phyloP scores from a whole-genome alignment of 176 grass and related monocot genomes.

The Typha latifolia region DNA sequence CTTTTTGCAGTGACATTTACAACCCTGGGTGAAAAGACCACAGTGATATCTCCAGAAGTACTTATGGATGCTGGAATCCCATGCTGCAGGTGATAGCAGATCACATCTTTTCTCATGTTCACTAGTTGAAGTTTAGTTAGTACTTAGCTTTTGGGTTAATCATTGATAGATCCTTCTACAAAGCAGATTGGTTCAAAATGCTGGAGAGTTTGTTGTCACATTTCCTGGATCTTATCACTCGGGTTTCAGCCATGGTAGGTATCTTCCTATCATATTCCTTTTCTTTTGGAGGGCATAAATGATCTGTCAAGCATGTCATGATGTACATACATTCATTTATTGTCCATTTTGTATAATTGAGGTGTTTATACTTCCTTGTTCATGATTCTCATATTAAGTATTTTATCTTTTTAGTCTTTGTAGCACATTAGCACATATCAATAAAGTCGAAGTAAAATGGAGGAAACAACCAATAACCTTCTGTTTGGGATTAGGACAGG shows the following conservation, averaged over 20 bases:
- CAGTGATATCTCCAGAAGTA: slow-evolving; percentile 92
- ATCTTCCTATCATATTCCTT: slow-evolving; percentile 19
- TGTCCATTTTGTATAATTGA: too few relatives aligned
- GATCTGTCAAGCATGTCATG: too few relatives aligned
- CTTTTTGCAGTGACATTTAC: slow-evolving; percentile 77
- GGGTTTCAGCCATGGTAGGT: slow-evolving; percentile 92
- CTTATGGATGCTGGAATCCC: slow-evolving; percentile 79
- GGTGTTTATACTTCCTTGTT: too few relatives aligned
- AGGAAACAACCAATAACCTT: neutral
- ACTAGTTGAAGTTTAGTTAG: slow-evolving; percentile 11
- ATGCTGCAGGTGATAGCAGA: slow-evolving; percentile 81
- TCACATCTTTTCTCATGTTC: slow-evolving; percentile 23
- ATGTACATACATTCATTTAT: too few relatives aligned
- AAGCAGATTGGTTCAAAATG: slow-evolving; percentile 98
- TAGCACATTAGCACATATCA: neutral
- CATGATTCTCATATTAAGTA: too few relatives aligned
- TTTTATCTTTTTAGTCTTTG: too few relatives aligned
- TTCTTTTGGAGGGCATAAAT: neutral
- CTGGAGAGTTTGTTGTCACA: slow-evolving; percentile 98
- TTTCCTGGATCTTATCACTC: slow-evolving; percentile 99
- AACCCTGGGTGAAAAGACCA: slow-evolving; percentile 90
- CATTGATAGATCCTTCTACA: slow-evolving; percentile 43
- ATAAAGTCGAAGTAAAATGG: neutral
- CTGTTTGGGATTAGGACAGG: neutral
- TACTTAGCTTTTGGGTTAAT: slow-evolving; percentile 46